phyloP scores from a whole-genome alignment of 1,284 basidiomycete genomes.

The Fistulinella cinereoalba region DNA sequence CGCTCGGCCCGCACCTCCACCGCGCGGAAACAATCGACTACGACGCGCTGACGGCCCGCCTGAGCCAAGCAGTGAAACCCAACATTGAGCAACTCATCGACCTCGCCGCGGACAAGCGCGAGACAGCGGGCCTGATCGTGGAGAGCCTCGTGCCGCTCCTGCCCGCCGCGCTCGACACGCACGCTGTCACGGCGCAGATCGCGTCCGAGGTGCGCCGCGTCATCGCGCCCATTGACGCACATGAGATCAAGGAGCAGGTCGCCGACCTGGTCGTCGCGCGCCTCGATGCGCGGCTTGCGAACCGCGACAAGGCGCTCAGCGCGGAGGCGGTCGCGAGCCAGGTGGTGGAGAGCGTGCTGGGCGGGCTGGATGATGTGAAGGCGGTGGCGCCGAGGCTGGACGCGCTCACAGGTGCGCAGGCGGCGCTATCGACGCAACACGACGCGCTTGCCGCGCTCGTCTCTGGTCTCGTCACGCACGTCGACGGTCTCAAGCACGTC shows the following conservation, averaged over 20 bases:
- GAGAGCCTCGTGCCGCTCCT: conserved; percentile 68
- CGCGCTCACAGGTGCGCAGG: conserved; percentile 44
- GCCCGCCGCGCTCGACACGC: conserved; percentile 53
- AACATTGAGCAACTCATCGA: conserved; percentile 84
- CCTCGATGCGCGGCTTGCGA: conserved; percentile 71
- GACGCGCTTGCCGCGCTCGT: conserved; percentile 38
- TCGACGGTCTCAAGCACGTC: conserved; percentile 41
- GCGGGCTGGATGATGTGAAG: conserved; percentile 47
- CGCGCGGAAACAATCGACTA: conserved; percentile 70
- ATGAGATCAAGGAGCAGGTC: conserved; percentile 81
- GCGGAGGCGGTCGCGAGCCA: conserved; percentile 56
- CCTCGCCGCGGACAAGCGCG: conserved; percentile 79
- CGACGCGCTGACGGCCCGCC: conserved; percentile 65
- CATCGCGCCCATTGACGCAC: conserved; percentile 72
- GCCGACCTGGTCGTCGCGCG: conserved; percentile 82
- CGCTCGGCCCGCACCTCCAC: conserved; percentile 58
- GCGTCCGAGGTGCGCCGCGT: conserved; percentile 64
- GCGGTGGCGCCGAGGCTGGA: conserved; percentile 38
- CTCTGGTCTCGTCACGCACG: conserved; percentile 42
- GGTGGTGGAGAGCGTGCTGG: conserved; percentile 52
- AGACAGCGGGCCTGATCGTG: conserved; percentile 77
- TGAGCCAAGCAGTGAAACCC: conserved; percentile 81
- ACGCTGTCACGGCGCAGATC: conserved; percentile 54
- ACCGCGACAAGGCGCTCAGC: conserved; percentile 68
- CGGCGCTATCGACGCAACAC: conserved; percentile 40